Conservation (phyloP, 305 asterid species). For the Fraxinus velutina region DNA sequence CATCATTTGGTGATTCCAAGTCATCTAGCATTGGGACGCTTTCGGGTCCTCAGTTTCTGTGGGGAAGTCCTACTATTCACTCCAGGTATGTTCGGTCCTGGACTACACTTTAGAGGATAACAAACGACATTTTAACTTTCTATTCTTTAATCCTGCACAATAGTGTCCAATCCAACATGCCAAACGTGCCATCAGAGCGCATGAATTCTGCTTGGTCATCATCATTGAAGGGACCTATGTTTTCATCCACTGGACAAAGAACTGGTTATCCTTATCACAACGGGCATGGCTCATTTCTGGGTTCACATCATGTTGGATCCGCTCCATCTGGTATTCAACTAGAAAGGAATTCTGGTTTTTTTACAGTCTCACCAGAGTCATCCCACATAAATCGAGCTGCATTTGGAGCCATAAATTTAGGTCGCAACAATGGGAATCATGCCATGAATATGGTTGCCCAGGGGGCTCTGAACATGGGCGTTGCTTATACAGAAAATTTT, state of each 20-base stretch:
- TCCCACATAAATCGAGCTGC: constrained; percentile 54
- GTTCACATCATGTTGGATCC: constrained; percentile 79
- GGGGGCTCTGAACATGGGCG: constrained; percentile 52
- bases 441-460: constrained; percentile 41
- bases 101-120: constrained; percentile 6
- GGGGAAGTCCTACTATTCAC: constrained; percentile 84
- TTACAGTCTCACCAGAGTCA: constrained; percentile 74
- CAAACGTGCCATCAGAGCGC: constrained; percentile 34
- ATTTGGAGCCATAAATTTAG: constrained; percentile 53
- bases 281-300: constrained; percentile 51
- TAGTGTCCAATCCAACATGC: background rate
- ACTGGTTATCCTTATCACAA: constrained; percentile 47
- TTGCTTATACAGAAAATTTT: constrained; percentile 53
- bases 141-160: background rate
- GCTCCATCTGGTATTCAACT: constrained; percentile 89
- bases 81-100: constrained; percentile 18
- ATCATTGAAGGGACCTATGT: constrained; percentile 47
- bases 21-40: constrained; percentile 73
- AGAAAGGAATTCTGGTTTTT: constrained; percentile 66
- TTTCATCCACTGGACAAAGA: constrained; percentile 47
- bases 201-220: constrained; percentile 50
- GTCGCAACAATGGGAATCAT: constrained; percentile 47
- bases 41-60: constrained; percentile 87
- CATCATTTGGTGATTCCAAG: constrained; percentile 55
- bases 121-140: background rate